Base-by-base conservation (phyloP, 2,329 filamentous ascomycete genomes). In the Ascochyta viciae-villosae region DNA sequence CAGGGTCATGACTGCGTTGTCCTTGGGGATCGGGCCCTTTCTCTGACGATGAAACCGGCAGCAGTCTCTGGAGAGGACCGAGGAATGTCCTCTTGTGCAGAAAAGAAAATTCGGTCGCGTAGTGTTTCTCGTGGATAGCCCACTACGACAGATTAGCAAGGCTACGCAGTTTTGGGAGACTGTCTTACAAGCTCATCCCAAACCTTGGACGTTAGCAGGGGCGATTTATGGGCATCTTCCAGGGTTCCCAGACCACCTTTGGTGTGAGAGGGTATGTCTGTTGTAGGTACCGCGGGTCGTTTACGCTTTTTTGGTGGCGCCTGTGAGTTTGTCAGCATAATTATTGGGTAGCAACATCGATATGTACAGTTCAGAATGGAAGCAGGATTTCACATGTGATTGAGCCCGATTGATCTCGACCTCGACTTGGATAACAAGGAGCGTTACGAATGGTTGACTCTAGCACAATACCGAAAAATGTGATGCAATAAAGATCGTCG, bases 51-150 rank as follows among this genome's bases (percentile, higher is more conserved):
- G 69, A 72, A 49, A 74, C 76, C 77, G 61, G 76, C 74, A 54
- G 60, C 16, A 42, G 41, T 16, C 60, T 59, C 41, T 62, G 54
- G 4, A 72, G 56, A 6, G 55, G 54, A 43, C 79, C 76, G 50
- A 84, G 74, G 61, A 91, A 85, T 0, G 84, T 88, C 2, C 85
- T 83, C 5, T 87, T 78, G 68, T 91, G 89, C 7, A 92, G 72
- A 66, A 92, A 92, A 0, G 89, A 86, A 35, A 92, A 80, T 68
- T 91, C 89, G 1, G 88, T 87, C 0, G 87, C 86, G 70, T 88
- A 91, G 68, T 92, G 88, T 38, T 87, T 79, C 64, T 88, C 86
- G 72, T 88, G 91, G 26, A 90, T 85, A 63, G 85, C 85, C 64
- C 89, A 88, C 71, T 80, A 46, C 7, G 42, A 37, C 37, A 63